Base-by-base conservation (phyloP, 371 early-diverging fungal genomes). In the Rhizomucor miehei region DNA sequence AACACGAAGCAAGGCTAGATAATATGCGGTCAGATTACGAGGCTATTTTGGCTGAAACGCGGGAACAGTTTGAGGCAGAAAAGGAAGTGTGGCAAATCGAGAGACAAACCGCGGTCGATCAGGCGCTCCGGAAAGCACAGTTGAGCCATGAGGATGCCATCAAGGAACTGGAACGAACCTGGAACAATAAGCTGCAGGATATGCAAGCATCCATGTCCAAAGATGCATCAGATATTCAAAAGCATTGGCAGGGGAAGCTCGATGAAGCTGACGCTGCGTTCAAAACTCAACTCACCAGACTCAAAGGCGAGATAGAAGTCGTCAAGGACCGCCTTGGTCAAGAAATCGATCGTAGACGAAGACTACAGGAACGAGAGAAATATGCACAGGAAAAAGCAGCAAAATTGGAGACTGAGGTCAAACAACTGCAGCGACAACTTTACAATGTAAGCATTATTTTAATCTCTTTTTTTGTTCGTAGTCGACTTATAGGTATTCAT, bases 141-240 rank as follows among this genome's bases (percentile, higher is more conserved):
- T 25, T 25, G 8, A 45, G 51, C 19, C 48, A 47, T 4, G 51
- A 54, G 17, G 58, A 63, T 38, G 54, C 45, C 6, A 23, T 49
- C 1, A 49, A 49, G 36, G 25, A 47, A 16, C 19, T 40, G 1
- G 23, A 51, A 13, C 48, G 47, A 5, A 59, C 56, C 35, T 74
- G 75, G 75, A 57, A 52, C n/a, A 60, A 63, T 10, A 70, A 68
- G 39, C 19, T 54, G 19, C 57, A 63, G 12, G 75, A 74, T 48
- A 29, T 71, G 4, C 40, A 59, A 21, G 57, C 69, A 0, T 62
- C 64, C 21, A 65, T 74, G 67, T 70, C 71, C 17, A 66, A 70
- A 39, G 75, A 74, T 57, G 56, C 66, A 1, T 55, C 52, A 13
- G 62, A 51, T 4, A 62, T 66, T 6, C 75, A 74, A 44, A 20